phyloP scores from a whole-genome alignment of 192 early-diverging fungal genomes.

The Linnemannia hyalina region DNA sequence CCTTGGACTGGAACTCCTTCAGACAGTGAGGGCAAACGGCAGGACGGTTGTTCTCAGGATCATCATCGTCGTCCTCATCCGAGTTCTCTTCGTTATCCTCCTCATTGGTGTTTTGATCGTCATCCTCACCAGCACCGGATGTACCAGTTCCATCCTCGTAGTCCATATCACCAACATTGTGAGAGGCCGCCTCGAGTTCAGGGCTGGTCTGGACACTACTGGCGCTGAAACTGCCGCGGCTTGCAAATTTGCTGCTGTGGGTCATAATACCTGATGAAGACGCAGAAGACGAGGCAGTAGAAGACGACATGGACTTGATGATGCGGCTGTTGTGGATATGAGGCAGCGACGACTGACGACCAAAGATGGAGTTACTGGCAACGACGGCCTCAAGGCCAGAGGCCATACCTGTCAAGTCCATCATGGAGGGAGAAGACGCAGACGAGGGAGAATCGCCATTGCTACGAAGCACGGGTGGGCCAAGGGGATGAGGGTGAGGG shows the following conservation, averaged over 20 bases:
- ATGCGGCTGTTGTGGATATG: background rate
- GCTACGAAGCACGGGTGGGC: background rate
- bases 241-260: background rate
- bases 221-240: background rate
- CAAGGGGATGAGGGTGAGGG: too few species aligned
- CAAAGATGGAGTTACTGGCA: background rate
- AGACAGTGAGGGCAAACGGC: slow-evolving; percentile 22
- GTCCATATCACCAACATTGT: background rate
- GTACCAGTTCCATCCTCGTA: background rate
- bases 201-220: background rate
- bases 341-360: background rate
- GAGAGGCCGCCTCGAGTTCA: background rate
- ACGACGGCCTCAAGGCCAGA: background rate
- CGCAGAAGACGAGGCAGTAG: too few species aligned
- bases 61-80: slow-evolving; percentile 24
- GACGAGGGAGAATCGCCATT: background rate
- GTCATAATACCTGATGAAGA: too few species aligned
- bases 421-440: background rate
- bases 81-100: background rate
- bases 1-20: slow-evolving; percentile 38
- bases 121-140: background rate
- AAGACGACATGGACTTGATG: too few species aligned
- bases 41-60: slow-evolving; percentile 17
- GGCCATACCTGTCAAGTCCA: background rate
- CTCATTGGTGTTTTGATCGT: background rate